phyloP scores from a whole-genome alignment of 371 early-diverging fungal genomes.

The Capillidium heterosporum region DNA sequence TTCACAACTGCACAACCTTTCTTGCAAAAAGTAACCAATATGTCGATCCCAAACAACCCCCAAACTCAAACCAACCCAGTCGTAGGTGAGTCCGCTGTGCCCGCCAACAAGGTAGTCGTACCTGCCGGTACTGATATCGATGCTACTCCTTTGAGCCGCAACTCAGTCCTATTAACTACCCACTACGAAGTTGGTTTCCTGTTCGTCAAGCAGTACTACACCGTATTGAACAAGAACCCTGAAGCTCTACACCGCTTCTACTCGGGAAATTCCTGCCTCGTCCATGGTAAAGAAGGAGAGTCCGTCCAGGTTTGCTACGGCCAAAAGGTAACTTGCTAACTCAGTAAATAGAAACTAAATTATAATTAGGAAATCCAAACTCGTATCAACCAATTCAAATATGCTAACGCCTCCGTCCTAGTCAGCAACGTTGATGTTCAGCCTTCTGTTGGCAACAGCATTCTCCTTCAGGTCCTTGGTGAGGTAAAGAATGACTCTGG shows the following conservation, averaged over 20 bases:
- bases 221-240: constrained; percentile 75
- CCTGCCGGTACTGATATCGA: too few relatives aligned
- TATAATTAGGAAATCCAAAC: constrained; percentile 49
- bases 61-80: too few relatives aligned
- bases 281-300: constrained; percentile 75
- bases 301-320: constrained; percentile 32
- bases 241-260: constrained; percentile 73
- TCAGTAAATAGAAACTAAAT: neutral
- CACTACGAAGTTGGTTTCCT: constrained; percentile 71
- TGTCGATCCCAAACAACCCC: too few relatives aligned
- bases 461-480: constrained; percentile 82
- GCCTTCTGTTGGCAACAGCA: constrained; percentile 50
- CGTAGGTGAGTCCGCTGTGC: too few relatives aligned
- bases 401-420: constrained; percentile 63
- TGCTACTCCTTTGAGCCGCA: too few relatives aligned
- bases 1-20: too few relatives aligned
- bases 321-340: constrained; percentile 33
- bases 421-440: constrained; percentile 82
- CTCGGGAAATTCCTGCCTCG: constrained; percentile 52
- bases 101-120: too few relatives aligned
- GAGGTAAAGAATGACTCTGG: constrained; percentile 71
- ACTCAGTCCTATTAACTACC: too few relatives aligned
- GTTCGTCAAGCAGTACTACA: constrained; percentile 93
- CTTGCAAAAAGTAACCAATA: too few relatives aligned
- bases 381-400: constrained; percentile 50